Evolutionary conservation across 306 rosid genomes (phyloP), one percentile per base, ranked within the genome.

Genomic region (Hylodesmum podocarpum): DNA sequence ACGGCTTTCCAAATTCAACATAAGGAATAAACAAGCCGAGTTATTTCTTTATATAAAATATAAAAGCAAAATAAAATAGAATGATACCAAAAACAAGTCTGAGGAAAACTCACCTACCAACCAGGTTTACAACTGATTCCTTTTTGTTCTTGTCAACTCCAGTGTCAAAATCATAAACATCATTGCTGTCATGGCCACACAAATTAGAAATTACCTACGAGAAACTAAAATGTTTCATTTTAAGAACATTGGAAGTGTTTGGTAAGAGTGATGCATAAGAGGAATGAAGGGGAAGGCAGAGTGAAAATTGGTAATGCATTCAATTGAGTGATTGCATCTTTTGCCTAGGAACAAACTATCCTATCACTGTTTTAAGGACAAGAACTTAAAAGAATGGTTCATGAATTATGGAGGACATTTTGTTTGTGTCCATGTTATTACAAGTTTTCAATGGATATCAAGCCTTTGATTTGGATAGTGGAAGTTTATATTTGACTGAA

Each of bases 71-170:
- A 37, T 46, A 27, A 73, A 18, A 54, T 18, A 57, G 28, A 25
- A 27, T 13, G 78, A 4, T n/a, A 69, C 12, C 28, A 27, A 58
- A 34, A 12, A 16, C 5, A 55, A 25, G 55, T 72, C 18, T 57
- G 41, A 78, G 79, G 71, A 58, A 78, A 76, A 80, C 82, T 84
- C 84, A 93, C 98, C 97, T 88, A 43, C 97, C 90, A 34, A 79
- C 79, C 28, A 94, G 78, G 77, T 94, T 91, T 36, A 94, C 96
- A 70, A 94, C 94, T 19, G 97, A 91, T 72, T 94, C 98, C 39
- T 80, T 84, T 79, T 94, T 94, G 87, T 89, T 78, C 86, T 86
- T 86, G 76, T 91, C 97, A 34, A 91, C 98, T 87, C 97, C 98
- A 49, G 98, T 94, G 59, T 90, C 95, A 14, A 87, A 91, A 87